Percentiles rank a stretch among this genome's conserved stretches.
phyloP scores from a whole-genome alignment of 371 early-diverging fungal genomes.

The Lichtheimia corymbifera region DNA sequence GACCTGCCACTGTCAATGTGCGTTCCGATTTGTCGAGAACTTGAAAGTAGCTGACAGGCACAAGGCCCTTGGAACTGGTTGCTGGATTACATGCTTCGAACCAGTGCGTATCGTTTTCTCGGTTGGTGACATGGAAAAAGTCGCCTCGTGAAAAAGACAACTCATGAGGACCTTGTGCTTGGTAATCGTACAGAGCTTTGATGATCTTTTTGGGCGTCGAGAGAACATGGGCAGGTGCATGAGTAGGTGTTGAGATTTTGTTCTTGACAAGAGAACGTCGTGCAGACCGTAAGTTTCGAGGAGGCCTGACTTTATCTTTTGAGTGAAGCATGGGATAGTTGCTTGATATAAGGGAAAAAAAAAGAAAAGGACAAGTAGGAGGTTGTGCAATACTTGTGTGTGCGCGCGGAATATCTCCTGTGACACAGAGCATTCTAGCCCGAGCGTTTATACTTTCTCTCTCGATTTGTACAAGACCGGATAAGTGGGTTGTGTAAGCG shows the following conservation, averaged over 20 bases:
- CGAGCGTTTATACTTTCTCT: no score
- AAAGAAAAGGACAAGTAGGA: constrained; percentile 2
- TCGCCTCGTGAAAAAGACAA: constrained; percentile 84
- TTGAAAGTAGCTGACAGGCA: constrained; percentile 84
- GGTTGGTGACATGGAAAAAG: constrained; percentile 86
- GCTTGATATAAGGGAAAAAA: neutral
- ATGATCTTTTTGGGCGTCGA: constrained; percentile 83
- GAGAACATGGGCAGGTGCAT: constrained; percentile 21
- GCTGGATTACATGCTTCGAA: constrained; percentile 87
- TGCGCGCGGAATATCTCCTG: no score
- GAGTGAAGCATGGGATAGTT: constrained; percentile 26
- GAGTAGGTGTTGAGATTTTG: constrained; percentile 47
- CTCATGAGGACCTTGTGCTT: constrained; percentile 65
- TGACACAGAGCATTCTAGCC: no score
- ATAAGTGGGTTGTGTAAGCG: no score
- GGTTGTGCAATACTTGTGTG: no score
- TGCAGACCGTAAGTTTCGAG: constrained; percentile 35
- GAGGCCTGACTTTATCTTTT: constrained; percentile 38
- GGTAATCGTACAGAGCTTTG: constrained; percentile 77
- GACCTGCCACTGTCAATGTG: constrained; percentile 13
- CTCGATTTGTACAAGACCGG: no score
- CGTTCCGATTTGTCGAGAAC: constrained; percentile 60
- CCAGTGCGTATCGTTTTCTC: constrained; percentile 74
- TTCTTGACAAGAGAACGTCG: constrained; percentile 34
- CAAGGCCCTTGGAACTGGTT: constrained; percentile 76